A percentile compares a stretch with the other conserved stretches of the same genome.
phyloP scores from a whole-genome alignment of 2,329 filamentous ascomycete genomes.

The Cercospora sesami region DNA sequence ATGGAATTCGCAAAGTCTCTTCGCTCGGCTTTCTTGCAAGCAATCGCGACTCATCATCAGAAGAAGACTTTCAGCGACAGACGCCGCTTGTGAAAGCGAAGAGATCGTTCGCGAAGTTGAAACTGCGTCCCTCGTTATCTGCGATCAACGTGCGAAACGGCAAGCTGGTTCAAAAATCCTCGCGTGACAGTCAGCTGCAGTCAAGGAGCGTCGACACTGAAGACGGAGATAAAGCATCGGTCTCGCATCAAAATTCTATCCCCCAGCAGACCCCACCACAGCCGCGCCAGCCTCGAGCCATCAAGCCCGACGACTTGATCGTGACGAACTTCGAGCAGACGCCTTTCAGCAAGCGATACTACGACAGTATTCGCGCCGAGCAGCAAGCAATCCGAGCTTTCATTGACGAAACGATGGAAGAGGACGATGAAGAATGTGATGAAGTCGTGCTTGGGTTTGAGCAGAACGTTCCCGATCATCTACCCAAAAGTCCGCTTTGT shows the following conservation, averaged over 20 bases:
- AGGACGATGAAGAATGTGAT: constrained; percentile 28
- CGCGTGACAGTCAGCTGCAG: neutral
- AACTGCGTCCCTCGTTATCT: constrained; percentile 9
- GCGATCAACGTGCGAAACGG: constrained; percentile 17
- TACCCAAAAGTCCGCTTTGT: constrained; percentile 47
- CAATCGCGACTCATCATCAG: neutral
- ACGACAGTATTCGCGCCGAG: constrained; percentile 32
- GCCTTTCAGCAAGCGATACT: constrained; percentile 36
- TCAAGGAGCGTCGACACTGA: neutral
- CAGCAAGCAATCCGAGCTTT: constrained; percentile 30
- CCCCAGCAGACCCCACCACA: neutral
- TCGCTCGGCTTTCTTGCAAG: constrained; percentile 2
- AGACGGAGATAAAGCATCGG: neutral
- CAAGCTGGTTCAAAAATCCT: constrained; percentile 8
- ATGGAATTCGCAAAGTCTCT: constrained; percentile 16
- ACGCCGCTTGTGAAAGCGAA: neutral
- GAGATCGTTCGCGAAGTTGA: constrained; percentile 15
- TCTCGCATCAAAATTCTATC: constrained; percentile 1
- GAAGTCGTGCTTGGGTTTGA: constrained; percentile 36
- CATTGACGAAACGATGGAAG: constrained; percentile 30
- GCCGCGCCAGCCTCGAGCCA: neutral
- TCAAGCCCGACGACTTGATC: constrained; percentile 22
- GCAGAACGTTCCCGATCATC: constrained; percentile 46
- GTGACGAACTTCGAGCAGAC: constrained; percentile 38
- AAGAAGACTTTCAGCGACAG: neutral